Evolutionary conservation across 1,284 basidiomycete species (phyloP).

Genomic region (Puccinia triticina): DNA sequence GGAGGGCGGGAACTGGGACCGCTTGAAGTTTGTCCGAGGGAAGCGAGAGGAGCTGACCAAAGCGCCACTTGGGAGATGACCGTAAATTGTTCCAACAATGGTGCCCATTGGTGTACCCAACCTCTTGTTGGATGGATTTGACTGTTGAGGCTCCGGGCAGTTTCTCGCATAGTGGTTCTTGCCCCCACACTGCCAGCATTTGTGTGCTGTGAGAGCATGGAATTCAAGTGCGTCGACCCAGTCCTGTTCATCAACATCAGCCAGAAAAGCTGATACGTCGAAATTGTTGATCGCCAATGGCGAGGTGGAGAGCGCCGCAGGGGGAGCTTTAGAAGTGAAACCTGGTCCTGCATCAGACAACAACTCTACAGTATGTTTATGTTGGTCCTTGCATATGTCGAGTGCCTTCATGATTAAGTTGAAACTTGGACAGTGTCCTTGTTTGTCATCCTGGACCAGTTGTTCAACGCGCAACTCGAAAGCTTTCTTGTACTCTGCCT

Average conservation of each 20-base stretch:
- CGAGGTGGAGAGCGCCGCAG: neutral
- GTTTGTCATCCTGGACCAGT: neutral
- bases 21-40: neutral
- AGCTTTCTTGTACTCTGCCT: neutral
- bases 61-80: neutral
- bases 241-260: neutral
- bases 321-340: neutral
- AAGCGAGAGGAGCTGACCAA: neutral
- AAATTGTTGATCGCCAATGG: neutral
- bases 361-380: neutral
- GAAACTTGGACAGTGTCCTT: neutral
- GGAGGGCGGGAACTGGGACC: neutral
- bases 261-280: neutral
- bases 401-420: neutral
- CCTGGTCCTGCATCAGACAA: no score
- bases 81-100: neutral
- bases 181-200: neutral
- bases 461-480: neutral
- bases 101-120: neutral
- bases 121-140: no score
- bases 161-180: neutral
- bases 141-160: neutral
- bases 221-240: neutral
- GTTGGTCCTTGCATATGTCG: neutral
- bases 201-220: neutral